phyloP scores from a whole-genome alignment of 345 rosid genomes.

The Clausena lansium region DNA sequence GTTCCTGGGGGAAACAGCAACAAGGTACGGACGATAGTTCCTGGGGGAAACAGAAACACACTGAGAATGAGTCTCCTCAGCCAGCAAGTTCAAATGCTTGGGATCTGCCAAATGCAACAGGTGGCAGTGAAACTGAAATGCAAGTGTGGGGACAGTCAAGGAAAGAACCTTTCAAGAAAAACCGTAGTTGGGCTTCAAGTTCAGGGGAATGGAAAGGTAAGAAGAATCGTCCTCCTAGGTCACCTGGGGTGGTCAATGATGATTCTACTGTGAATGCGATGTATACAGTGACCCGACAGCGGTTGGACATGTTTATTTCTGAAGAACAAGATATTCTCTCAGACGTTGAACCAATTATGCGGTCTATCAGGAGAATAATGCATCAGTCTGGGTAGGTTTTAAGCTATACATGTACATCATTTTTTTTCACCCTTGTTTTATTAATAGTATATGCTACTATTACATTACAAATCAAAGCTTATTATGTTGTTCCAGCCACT shows the following conservation, averaged over 20 bases:
- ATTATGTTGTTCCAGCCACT: neutral
- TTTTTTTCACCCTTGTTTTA: neutral
- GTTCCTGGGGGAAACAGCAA: conserved; percentile 25
- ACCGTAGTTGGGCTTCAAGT: conserved; percentile 45
- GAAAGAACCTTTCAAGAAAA: conserved; percentile 38
- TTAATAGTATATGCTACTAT: neutral
- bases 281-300: conserved; percentile 61
- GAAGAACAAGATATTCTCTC: conserved; percentile 77
- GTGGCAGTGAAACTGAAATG: conserved; percentile 27
- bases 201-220: conserved; percentile 61
- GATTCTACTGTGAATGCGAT: conserved; percentile 35
- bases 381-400: conserved; percentile 60
- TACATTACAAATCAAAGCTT: neutral
- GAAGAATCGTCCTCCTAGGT: conserved; percentile 48
- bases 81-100: conserved; percentile 34
- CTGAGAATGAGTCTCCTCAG: conserved; percentile 33
- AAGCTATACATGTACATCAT: neutral
- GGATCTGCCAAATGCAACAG: conserved; percentile 30
- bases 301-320: conserved; percentile 74
- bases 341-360: conserved; percentile 69
- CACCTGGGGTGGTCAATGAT: conserved; percentile 35
- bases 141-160: conserved; percentile 43
- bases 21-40: neutral
- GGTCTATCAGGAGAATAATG: conserved; percentile 55
- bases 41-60: conserved; percentile 25